A percentile compares a stretch with the other conserved stretches of the same genome.
phyloP scores from a whole-genome alignment of 768 basidiomycete genomes.

The Boletales sp. region DNA sequence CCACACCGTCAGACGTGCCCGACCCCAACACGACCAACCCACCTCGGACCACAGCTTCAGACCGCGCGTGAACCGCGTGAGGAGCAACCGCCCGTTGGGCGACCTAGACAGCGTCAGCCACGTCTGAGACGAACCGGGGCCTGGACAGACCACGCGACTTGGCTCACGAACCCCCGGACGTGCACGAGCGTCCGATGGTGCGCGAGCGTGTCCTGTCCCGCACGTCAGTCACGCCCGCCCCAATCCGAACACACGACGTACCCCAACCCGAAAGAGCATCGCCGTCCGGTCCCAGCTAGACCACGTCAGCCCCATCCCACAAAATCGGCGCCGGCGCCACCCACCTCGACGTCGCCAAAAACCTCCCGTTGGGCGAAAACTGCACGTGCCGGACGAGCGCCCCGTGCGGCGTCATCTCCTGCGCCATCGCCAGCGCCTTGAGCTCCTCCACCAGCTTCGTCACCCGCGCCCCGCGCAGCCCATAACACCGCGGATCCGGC shows the following conservation, averaged over 20 bases:
- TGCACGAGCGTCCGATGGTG: constrained; percentile 46
- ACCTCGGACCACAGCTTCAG: constrained; percentile 55
- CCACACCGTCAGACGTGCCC: too few species aligned
- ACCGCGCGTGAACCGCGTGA: constrained; percentile 46
- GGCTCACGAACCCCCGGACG: constrained; percentile 48
- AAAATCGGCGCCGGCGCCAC: not conserved
- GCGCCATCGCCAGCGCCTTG: constrained; percentile 33
- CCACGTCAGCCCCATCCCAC: not conserved
- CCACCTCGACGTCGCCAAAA: constrained; percentile 51
- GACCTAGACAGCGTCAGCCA: constrained; percentile 32
- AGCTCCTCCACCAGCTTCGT: constrained; percentile 38
- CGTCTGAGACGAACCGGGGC: too few species aligned
- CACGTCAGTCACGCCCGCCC: not conserved
- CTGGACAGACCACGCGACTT: constrained; percentile 45
- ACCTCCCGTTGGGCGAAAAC: constrained; percentile 54
- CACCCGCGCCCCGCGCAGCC: constrained; percentile 37
- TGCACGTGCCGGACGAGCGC: constrained; percentile 54
- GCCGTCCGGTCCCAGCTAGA: constrained; percentile 49
- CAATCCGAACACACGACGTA: constrained; percentile 8
- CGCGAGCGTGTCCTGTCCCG: constrained; percentile 36
- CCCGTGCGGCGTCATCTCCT: constrained; percentile 39
- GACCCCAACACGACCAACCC: not conserved
- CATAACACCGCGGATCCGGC: constrained; percentile 14
- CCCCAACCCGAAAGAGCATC: constrained; percentile 44
- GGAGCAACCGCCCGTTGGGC: constrained; percentile 41